Conservation (phyloP, 2,329 filamentous ascomycete species). For the Helicocarpus griseus region DNA sequence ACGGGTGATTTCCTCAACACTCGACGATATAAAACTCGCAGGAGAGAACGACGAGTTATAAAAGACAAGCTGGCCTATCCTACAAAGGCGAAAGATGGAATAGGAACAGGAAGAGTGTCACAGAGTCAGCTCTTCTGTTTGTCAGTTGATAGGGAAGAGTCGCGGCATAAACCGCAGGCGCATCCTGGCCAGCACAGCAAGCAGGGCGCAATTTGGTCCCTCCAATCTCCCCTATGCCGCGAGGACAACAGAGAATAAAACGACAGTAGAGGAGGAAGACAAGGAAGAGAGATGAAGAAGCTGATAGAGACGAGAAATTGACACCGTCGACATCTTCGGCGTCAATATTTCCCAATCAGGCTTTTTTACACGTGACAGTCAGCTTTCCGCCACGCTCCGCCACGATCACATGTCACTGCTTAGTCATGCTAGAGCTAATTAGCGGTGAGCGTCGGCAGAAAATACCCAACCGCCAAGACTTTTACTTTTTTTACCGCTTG, state of each 20-base stretch:
- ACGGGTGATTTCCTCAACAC: neutral
- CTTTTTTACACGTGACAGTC: neutral
- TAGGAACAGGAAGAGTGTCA: neutral
- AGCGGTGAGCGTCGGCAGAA: conserved; percentile 3
- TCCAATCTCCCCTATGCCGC: neutral
- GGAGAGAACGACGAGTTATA: neutral
- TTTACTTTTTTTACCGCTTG: neutral
- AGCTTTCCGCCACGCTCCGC: conserved; percentile 4
- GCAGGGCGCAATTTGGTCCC: neutral
- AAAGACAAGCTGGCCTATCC: neutral
- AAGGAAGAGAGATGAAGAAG: neutral
- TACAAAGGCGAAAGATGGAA: neutral
- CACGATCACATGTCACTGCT: neutral
- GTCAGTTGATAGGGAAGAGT: neutral
- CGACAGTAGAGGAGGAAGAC: neutral
- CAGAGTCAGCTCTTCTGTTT: neutral
- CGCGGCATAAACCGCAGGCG: neutral
- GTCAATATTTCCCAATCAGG: neutral
- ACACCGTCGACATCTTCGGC: no score
- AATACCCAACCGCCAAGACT: neutral
- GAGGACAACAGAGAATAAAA: neutral
- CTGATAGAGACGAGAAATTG: neutral
- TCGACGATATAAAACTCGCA: neutral
- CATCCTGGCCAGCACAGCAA: neutral
- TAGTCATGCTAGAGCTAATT: neutral